These are phyloP conservation scores for Cryoendolithus antarcticus DNA, from an alignment of 2,329 filamentous ascomycete genomes.

Conservation along the genomic window DNA sequence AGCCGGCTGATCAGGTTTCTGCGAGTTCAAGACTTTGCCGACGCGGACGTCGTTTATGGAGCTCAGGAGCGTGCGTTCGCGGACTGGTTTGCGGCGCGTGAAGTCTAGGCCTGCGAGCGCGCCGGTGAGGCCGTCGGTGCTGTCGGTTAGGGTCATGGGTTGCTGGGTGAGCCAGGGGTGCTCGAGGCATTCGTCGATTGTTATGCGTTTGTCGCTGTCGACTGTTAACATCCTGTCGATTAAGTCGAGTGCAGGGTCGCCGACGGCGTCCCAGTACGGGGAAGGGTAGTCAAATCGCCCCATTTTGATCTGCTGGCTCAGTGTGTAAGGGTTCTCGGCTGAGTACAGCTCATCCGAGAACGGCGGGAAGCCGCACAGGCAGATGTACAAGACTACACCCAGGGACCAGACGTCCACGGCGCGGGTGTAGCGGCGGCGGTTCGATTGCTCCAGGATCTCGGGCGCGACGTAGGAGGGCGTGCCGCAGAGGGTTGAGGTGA, in stretches of 20 bases:
- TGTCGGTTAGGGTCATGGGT: conserved; percentile 47
- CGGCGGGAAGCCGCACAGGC: conserved; percentile 88
- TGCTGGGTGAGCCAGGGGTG: conserved; percentile 70
- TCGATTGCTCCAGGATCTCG: conserved; percentile 76
- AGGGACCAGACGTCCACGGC: conserved; percentile 95
- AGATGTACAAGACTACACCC: conserved; percentile 96
- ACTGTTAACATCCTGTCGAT: conserved; percentile 94
- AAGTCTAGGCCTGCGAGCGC: conserved; percentile 75
- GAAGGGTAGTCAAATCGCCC: conserved; percentile 90
- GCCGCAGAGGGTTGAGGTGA: conserved; percentile 87
- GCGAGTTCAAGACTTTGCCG: conserved; percentile 44
- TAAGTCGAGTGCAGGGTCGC: conserved; percentile 77
- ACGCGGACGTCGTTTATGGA: conserved; percentile 65
- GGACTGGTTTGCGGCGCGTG: conserved; percentile 61
- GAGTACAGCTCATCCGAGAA: conserved; percentile 86
- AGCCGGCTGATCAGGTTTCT: conserved; percentile 39
- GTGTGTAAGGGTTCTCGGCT: conserved; percentile 66
- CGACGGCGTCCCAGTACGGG: conserved; percentile 86
- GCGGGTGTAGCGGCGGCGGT: conserved; percentile 78
- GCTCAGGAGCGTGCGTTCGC: conserved; percentile 77
- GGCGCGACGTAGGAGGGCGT: conserved; percentile 84
- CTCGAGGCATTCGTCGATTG: conserved; percentile 77
- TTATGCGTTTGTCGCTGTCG: conserved; percentile 69
- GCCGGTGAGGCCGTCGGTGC: conserved; percentile 84
- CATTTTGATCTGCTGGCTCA: conserved; percentile 80